A percentile compares a stretch with the other conserved stretches of the same genome.
Conservation (phyloP, 371 early-diverging fungal species). For the Mucor circinelloides region DNA sequence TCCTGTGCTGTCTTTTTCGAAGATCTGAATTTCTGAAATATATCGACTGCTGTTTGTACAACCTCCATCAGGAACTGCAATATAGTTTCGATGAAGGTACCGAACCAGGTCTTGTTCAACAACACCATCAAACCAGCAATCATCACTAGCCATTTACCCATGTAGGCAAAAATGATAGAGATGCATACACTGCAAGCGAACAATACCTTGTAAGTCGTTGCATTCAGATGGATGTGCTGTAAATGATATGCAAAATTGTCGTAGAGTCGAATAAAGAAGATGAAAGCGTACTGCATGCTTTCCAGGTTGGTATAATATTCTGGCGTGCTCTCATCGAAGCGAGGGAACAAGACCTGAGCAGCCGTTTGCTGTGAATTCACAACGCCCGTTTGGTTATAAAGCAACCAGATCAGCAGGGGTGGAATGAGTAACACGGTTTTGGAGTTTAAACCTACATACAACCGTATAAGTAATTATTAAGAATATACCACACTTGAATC, state of each 20-base stretch:
- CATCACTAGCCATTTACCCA: constrained; percentile 15
- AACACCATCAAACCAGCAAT: constrained; percentile 35
- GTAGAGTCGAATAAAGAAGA: constrained; percentile 37
- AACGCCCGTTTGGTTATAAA: constrained; percentile 29
- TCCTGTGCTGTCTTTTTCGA: constrained; percentile 6
- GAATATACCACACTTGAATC: neutral
- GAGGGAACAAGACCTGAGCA: constrained; percentile 34
- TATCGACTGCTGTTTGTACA: constrained; percentile 24
- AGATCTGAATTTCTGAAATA: constrained; percentile 7
- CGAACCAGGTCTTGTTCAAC: constrained; percentile 42
- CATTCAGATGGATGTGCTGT: constrained; percentile 25
- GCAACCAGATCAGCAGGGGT: constrained; percentile 18
- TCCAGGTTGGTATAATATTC: constrained; percentile 44
- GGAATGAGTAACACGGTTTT: constrained; percentile 28
- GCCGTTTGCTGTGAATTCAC: constrained; percentile 13
- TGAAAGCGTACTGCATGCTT: constrained; percentile 37
- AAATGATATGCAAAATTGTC: constrained; percentile 45
- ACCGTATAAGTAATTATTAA: neutral
- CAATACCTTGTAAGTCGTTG: constrained; percentile 22
- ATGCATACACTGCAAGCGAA: constrained; percentile 1
- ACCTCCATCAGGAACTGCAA: constrained; percentile 25
- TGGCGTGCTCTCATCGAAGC: constrained; percentile 37
- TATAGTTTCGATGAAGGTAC: constrained; percentile 20
- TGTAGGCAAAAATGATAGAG: constrained; percentile 2
- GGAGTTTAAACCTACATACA: constrained; percentile 33